These are phyloP conservation scores for Myriosclerotinia duriaeana DNA, from an alignment of 2,329 filamentous ascomycete genomes.

Conservation along the genomic window DNA sequence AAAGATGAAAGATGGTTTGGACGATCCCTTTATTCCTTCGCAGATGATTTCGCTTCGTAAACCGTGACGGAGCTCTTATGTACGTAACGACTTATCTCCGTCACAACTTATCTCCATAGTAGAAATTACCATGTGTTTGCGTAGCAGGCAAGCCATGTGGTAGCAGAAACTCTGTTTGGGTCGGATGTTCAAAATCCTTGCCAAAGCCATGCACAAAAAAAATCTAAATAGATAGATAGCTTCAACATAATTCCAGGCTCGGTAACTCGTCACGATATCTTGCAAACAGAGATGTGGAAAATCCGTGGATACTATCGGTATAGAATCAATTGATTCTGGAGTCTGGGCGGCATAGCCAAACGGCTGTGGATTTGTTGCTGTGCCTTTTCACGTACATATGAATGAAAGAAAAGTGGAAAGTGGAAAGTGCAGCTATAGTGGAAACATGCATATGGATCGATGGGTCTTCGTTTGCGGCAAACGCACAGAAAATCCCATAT, in stretches of 20 bases:
- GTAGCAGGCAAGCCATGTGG: conserved; percentile 12
- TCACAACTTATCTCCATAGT: background rate
- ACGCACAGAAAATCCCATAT: background rate
- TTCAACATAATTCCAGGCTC: background rate
- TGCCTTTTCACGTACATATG: conserved; percentile 6
- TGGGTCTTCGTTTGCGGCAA: background rate
- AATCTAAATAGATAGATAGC: background rate
- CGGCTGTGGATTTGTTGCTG: background rate
- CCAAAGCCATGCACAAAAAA: background rate
- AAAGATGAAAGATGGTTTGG: background rate
- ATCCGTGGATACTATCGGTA: background rate
- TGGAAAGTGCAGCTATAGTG: background rate
- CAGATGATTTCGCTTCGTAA: background rate
- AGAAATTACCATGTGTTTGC: conserved; percentile 2
- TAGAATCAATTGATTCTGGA: conserved; percentile 8
- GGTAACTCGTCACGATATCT: background rate
- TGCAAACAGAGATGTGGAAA: background rate
- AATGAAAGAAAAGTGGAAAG: conserved; percentile 4
- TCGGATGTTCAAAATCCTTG: conserved; percentile 1
- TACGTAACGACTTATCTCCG: conserved; percentile 1
- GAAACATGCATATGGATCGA: background rate
- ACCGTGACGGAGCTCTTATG: background rate
- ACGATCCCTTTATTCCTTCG: background rate
- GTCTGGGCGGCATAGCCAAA: background rate
- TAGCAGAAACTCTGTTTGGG: conserved; percentile 2